Conservation (phyloP, 495 filamentous ascomycete species). For the Xylona heveae region DNA sequence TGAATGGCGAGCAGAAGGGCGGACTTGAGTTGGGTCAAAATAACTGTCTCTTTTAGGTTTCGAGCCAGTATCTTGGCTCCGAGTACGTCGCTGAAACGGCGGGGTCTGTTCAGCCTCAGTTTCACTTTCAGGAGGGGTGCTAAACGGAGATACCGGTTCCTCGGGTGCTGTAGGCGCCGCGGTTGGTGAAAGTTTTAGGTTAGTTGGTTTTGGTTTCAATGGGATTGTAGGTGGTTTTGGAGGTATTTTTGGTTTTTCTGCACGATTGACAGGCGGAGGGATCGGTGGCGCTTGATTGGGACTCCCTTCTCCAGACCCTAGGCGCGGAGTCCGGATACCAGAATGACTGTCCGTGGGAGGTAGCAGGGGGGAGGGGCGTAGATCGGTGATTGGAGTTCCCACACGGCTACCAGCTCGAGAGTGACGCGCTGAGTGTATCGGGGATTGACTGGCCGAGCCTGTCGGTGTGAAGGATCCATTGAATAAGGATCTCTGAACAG, state of each 20-base stretch:
- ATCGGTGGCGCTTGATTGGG: slow-evolving; percentile 18
- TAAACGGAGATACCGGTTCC: slow-evolving; percentile 65
- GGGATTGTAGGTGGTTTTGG: slow-evolving; percentile 19
- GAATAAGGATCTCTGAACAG: slow-evolving; percentile 24
- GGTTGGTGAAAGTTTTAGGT: slow-evolving; percentile 5
- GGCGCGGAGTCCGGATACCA: slow-evolving; percentile 30
- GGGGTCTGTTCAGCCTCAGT: slow-evolving; percentile 30
- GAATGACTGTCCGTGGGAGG: too few relatives aligned
- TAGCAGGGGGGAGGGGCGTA: too few relatives aligned
- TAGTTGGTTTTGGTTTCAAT: slow-evolving; percentile 11
- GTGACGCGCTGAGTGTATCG: too few relatives aligned
- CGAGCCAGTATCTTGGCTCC: slow-evolving; percentile 7
- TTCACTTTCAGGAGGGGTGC: slow-evolving; percentile 64
- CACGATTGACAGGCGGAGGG: slow-evolving; percentile 61
- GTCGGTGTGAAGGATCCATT: slow-evolving; percentile 23
- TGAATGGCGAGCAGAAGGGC: too few relatives aligned
- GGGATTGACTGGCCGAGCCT: slow-evolving; percentile 22
- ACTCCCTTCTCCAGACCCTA: slow-evolving; percentile 26
- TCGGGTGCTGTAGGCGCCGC: slow-evolving; percentile 22
- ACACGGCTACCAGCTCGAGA: too few relatives aligned
- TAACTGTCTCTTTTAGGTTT: slow-evolving; percentile 4
- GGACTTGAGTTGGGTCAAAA: too few relatives aligned
- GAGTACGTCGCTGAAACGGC: slow-evolving; percentile 14
- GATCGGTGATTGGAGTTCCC: too few relatives aligned
- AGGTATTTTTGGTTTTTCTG: slow-evolving; percentile 58